Conservation (phyloP, 202 grass and related monocot species). For the Zoysia matrella region DNA sequence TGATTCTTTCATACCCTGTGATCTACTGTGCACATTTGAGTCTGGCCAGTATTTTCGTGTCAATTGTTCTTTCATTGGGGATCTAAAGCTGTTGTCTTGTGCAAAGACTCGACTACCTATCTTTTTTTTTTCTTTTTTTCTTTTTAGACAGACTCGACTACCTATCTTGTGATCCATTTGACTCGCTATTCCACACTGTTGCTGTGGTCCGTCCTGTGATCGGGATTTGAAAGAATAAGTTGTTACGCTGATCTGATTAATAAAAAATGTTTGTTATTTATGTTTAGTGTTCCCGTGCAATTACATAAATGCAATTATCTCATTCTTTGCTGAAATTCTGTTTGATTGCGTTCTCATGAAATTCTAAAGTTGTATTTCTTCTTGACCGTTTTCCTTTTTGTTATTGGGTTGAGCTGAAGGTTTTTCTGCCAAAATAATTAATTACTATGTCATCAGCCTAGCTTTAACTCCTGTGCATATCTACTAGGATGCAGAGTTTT, state of each 20-base stretch:
- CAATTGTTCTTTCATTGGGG: neutral
- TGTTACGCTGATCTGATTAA: neutral
- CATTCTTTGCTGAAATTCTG: neutral
- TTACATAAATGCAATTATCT: neutral
- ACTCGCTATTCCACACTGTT: neutral
- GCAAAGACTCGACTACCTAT: neutral
- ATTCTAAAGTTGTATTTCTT: neutral
- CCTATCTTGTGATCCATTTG: neutral
- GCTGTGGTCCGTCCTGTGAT: slow-evolving; percentile 15
- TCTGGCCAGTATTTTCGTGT: neutral
- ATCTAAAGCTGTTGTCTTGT: neutral
- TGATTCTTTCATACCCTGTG: slow-evolving; percentile 10
- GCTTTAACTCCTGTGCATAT: neutral
- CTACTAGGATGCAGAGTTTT: no score
- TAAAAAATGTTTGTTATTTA: neutral
- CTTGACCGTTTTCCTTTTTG: neutral
- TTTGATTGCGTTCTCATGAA: neutral
- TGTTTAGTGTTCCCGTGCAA: neutral
- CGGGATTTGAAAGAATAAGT: slow-evolving; percentile 24
- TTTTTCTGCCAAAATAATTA: neutral
- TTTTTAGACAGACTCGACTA: neutral
- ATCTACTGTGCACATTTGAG: neutral
- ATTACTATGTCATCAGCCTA: neutral
- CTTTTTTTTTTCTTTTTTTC: neutral
- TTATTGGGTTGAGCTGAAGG: neutral